These are phyloP conservation scores for Chalciporus piperatoides DNA, from an alignment of 1,284 basidiomycete species.

Conservation along the genomic window DNA sequence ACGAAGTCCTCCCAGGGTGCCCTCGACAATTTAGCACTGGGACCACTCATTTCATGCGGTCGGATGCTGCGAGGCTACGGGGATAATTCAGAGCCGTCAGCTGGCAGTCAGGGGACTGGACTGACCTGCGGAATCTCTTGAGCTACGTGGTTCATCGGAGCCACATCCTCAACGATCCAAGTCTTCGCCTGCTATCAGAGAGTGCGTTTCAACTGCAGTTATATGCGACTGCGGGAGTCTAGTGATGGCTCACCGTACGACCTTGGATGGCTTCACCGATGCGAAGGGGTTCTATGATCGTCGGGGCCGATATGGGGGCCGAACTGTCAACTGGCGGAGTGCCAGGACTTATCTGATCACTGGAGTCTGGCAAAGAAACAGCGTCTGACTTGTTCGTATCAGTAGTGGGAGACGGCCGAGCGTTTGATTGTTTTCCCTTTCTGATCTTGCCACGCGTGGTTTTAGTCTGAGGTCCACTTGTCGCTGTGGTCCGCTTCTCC, in stretches of 20 bases:
- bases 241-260: constrained; percentile 13
- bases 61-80: constrained; percentile 9
- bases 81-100: neutral
- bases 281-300: neutral
- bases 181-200: constrained; percentile 7
- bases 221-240: neutral
- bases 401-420: neutral
- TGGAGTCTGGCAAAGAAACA: neutral
- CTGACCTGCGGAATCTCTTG: constrained; percentile 15
- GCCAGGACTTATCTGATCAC: neutral
- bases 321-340: neutral
- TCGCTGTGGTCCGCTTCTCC: constrained; percentile 6
- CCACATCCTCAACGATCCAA: neutral
- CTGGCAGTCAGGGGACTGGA: neutral
- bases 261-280: neutral
- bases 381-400: neutral
- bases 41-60: neutral
- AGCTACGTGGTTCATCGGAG: neutral
- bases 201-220: neutral
- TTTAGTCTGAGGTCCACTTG: constrained; percentile 3
- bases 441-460: constrained; percentile 6
- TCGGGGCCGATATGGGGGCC: neutral
- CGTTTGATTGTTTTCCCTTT: constrained; percentile 5
- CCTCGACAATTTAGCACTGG: neutral
- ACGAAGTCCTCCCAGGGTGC: neutral